A percentile compares a stretch with the other conserved stretches of the same genome.
Conservation (phyloP, 2,329 filamentous ascomycete genomes). For the Akanthomyces uredinophilus region DNA sequence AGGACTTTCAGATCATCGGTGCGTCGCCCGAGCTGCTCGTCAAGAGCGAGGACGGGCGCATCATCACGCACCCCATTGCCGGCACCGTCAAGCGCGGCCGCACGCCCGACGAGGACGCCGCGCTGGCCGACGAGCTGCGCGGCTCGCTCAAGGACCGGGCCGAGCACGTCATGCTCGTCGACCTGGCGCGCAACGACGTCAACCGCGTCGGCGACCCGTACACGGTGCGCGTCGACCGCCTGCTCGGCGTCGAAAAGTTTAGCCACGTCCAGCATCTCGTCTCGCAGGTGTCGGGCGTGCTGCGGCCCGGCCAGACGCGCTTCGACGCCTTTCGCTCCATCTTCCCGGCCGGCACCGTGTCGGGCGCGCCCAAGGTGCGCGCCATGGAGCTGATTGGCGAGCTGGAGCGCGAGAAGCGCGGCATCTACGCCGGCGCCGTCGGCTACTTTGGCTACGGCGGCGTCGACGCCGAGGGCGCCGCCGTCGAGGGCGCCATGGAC, state of each 20-base stretch:
- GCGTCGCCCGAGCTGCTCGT: constrained; percentile 93
- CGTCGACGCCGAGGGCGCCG: constrained; percentile 57
- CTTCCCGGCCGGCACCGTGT: constrained; percentile 94
- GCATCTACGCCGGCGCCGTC: constrained; percentile 91
- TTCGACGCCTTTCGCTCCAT: constrained; percentile 96
- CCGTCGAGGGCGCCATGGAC: constrained; percentile 83
- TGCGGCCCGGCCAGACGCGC: constrained; percentile 75
- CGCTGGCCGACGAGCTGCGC: constrained; percentile 69
- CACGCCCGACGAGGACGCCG: constrained; percentile 74
- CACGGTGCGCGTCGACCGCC: constrained; percentile 81
- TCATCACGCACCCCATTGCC: constrained; percentile 95
- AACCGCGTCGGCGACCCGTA: constrained; percentile 91
- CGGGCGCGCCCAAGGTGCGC: constrained; percentile 88
- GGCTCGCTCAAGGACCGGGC: constrained; percentile 85
- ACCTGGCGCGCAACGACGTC: constrained; percentile 92
- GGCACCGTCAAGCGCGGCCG: constrained; percentile 87
- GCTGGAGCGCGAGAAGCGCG: constrained; percentile 87
- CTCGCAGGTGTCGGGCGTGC: constrained; percentile 88
- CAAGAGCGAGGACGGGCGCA: constrained; percentile 77
- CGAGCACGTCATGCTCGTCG: constrained; percentile 96
- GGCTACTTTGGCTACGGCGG: constrained; percentile 91
- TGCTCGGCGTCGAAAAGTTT: constrained; percentile 94
- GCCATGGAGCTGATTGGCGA: constrained; percentile 98
- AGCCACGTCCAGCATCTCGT: constrained; percentile 97
- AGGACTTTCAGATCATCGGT: constrained; percentile 89